A percentile compares a stretch with the other conserved stretches of the same genome.
Conservation (phyloP, 768 basidiomycete genomes). For the Termitomyces sp. region DNA sequence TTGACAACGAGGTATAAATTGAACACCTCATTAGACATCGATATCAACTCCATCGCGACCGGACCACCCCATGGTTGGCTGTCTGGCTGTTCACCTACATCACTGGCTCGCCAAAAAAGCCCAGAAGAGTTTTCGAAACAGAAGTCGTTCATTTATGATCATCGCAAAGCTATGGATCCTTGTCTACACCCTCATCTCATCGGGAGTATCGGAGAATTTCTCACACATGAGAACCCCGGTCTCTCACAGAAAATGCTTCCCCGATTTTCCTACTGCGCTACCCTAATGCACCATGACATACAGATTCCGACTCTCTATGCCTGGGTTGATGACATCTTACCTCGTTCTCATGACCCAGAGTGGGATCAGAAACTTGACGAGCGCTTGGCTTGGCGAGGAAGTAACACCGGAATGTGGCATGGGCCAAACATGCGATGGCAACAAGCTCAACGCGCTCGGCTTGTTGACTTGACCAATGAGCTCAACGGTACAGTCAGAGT, state of each 20-base stretch:
- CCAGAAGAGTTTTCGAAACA: constrained; percentile 1
- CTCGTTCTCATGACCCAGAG: constrained; percentile 37
- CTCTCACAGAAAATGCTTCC: constrained; percentile 29
- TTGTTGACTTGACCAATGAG: constrained; percentile 31
- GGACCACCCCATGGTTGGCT: constrained; percentile 13
- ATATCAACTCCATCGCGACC: constrained; percentile 5
- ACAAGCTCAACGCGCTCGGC: constrained; percentile 32
- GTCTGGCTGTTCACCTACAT: constrained; percentile 20
- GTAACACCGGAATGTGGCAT: constrained; percentile 50
- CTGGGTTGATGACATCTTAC: constrained; percentile 27
- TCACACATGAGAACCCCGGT: constrained; percentile 25
- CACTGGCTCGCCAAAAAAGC: constrained; percentile 17
- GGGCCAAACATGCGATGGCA: constrained; percentile 31
- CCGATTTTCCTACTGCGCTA: constrained; percentile 35
- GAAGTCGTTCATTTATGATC: constrained; percentile 33
- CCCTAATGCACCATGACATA: constrained; percentile 40
- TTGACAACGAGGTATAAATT: neutral
- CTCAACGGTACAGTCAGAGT: constrained; percentile 25
- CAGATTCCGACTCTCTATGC: constrained; percentile 30
- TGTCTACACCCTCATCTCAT: constrained; percentile 28
- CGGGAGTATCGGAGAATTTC: constrained; percentile 33
- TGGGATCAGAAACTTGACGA: constrained; percentile 55
- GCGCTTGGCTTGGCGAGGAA: constrained; percentile 55
- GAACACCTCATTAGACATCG: constrained; percentile 8
- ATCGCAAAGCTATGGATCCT: constrained; percentile 30